Evolutionary conservation across 371 early-diverging fungal genomes (phyloP).

Genomic region (Haplosporangium sp.): DNA sequence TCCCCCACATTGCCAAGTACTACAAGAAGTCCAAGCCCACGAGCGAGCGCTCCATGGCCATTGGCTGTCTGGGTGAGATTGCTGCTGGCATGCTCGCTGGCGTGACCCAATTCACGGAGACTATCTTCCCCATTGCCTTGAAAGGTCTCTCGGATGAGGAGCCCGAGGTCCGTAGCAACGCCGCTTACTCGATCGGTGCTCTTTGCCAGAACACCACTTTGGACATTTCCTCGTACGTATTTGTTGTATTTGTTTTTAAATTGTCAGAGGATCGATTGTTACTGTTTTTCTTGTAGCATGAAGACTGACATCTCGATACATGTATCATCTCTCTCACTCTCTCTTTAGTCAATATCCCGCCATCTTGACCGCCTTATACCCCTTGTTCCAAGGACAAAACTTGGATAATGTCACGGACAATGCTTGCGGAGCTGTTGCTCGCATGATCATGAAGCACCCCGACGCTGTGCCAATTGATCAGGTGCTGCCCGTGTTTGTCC

Average conservation of each 20-base stretch:
- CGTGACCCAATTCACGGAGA: slow-evolving; percentile 83
- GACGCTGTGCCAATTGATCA: slow-evolving; percentile 75
- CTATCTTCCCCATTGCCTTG: slow-evolving; percentile 70
- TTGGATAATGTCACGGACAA: slow-evolving; percentile 84
- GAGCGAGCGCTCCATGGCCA: slow-evolving; percentile 89
- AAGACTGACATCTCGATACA: too few relatives aligned
- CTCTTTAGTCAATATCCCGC: slow-evolving; percentile 66
- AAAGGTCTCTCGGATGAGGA: slow-evolving; percentile 82
- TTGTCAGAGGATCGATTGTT: too few relatives aligned
- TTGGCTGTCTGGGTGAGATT: slow-evolving; percentile 89
- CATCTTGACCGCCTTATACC: slow-evolving; percentile 77
- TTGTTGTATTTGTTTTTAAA: background rate
- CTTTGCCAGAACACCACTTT: slow-evolving; percentile 73
- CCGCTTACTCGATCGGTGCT: slow-evolving; percentile 84
- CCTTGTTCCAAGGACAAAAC: slow-evolving; percentile 75
- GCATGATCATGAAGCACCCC: slow-evolving; percentile 80
- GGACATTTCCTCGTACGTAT: slow-evolving; percentile 65
- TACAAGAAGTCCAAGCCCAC: slow-evolving; percentile 78
- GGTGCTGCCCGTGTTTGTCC: slow-evolving; percentile 76
- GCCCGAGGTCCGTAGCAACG: slow-evolving; percentile 87
- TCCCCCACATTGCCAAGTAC: slow-evolving; percentile 84
- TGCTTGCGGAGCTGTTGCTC: slow-evolving; percentile 89
- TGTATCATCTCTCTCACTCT: background rate
- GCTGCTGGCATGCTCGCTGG: slow-evolving; percentile 78
- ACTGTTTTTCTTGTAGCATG: too few relatives aligned